A percentile compares a stretch with the other conserved stretches of the same genome.
These are phyloP conservation scores for Torulaspora pretoriensis DNA, from an alignment of 1,139 yeast genomes.

Conservation along the genomic window DNA sequence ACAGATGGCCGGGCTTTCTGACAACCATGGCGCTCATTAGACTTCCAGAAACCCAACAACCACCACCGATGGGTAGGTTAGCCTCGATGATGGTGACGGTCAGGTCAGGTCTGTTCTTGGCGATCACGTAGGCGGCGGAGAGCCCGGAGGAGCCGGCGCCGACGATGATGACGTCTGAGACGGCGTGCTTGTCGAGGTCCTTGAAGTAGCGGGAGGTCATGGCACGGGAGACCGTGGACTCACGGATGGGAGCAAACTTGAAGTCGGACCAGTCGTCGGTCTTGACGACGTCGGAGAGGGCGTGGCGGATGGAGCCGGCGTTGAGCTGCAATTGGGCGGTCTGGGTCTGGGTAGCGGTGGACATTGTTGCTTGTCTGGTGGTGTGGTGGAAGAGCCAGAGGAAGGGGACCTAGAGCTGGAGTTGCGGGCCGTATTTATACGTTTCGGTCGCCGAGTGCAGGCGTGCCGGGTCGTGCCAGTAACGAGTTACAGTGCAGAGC, in stretches of 20 bases:
- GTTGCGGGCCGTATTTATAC: slow-evolving; percentile 2
- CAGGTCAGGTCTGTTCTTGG: slow-evolving; percentile 70
- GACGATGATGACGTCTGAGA: slow-evolving; percentile 67
- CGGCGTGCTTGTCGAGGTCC: slow-evolving; percentile 70
- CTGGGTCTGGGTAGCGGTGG: slow-evolving; percentile 23
- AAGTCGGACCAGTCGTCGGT: slow-evolving; percentile 60
- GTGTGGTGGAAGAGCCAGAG: background rate
- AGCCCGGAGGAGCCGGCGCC: slow-evolving; percentile 82
- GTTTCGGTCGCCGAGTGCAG: background rate
- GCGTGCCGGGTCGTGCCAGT: no score
- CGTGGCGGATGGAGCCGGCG: slow-evolving; percentile 36
- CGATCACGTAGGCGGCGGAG: slow-evolving; percentile 69
- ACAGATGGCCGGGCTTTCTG: slow-evolving; percentile 71
- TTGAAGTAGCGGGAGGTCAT: slow-evolving; percentile 74
- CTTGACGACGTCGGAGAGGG: slow-evolving; percentile 39
- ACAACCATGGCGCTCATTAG: slow-evolving; percentile 74
- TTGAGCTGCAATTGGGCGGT: slow-evolving; percentile 28
- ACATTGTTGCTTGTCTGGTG: slow-evolving; percentile 7
- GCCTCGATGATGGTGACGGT: slow-evolving; percentile 75
- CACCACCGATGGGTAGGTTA: slow-evolving; percentile 75
- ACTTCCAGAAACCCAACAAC: slow-evolving; percentile 80
- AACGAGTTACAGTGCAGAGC: no score
- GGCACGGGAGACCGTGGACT: slow-evolving; percentile 77
- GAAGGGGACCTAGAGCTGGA: no score
- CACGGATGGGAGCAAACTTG: slow-evolving; percentile 68